Percentiles rank a stretch among this genome's conserved stretches.
These are phyloP conservation scores for Suhomyces choctaworum DNA, from an alignment of 1,139 yeast species.

Conservation along the genomic window DNA sequence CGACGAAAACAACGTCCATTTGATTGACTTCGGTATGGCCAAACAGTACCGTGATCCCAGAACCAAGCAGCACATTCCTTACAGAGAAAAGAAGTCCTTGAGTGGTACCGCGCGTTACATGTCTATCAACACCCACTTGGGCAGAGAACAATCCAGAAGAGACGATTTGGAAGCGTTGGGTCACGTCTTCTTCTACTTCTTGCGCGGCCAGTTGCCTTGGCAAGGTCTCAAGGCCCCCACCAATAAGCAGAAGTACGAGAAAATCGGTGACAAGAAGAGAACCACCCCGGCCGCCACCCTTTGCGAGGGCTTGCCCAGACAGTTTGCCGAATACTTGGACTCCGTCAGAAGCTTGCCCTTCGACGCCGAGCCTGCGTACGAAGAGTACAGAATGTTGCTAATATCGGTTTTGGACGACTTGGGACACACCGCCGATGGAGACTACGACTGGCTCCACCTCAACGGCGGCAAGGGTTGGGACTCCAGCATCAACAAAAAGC, in stretches of 20 bases:
- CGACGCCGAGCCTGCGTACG: constrained; percentile 94
- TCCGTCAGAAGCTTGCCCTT: constrained; percentile 82
- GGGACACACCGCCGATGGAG: constrained; percentile 79
- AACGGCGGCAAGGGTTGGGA: constrained; percentile 96
- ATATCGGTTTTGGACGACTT: constrained; percentile 69
- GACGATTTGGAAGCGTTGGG: constrained; percentile 96
- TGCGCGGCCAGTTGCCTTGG: constrained; percentile 96
- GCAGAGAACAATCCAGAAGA: constrained; percentile 93
- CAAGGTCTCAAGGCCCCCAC: constrained; percentile 98
- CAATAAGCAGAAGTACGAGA: constrained; percentile 93
- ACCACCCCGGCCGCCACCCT: constrained; percentile 77
- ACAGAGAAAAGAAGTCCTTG: constrained; percentile 88
- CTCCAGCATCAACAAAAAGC: constrained; percentile 74
- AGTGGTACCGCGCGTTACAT: constrained; percentile 97
- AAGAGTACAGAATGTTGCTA: constrained; percentile 74
- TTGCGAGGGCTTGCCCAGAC: constrained; percentile 81
- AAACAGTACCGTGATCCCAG: constrained; percentile 95
- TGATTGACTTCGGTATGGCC: constrained; percentile 95
- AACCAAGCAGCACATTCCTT: constrained; percentile 93
- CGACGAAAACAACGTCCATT: constrained; percentile 55
- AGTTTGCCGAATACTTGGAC: constrained; percentile 82
- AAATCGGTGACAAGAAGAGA: constrained; percentile 93
- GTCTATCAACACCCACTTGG: constrained; percentile 96
- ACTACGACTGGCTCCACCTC: constrained; percentile 92
- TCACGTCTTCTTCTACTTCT: constrained; percentile 90